Evolutionary conservation across 2,329 filamentous ascomycete species (phyloP).

Genomic region (Ploettnerulaceae sp.): DNA sequence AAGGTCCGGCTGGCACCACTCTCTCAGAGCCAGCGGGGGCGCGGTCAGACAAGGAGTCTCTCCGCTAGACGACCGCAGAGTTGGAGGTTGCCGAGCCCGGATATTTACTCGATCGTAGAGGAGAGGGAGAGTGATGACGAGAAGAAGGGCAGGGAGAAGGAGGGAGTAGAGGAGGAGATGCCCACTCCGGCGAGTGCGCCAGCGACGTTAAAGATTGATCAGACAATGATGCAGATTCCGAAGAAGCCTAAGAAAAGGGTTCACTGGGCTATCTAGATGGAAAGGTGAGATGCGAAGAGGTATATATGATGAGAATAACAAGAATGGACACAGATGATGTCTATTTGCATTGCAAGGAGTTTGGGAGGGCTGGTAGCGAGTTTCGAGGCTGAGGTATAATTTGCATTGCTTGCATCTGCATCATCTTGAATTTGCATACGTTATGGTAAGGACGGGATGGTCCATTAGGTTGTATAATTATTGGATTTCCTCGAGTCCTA

Average conservation of each 20-base stretch:
- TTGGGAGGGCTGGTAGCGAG: background rate
- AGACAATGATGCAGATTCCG: conserved; percentile 19
- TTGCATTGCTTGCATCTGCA: background rate
- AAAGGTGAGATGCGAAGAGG: background rate
- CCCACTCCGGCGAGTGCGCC: conserved; percentile 20
- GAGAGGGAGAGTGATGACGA: conserved; percentile 27
- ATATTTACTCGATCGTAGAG: conserved; percentile 31
- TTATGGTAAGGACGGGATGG: too few relatives aligned
- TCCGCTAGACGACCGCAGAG: conserved; percentile 26
- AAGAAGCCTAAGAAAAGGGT: conserved; percentile 31
- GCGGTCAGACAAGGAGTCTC: conserved; percentile 28
- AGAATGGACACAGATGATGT: too few relatives aligned
- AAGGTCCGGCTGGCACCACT: conserved; percentile 20
- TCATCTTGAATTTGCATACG: background rate
- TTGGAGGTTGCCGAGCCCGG: conserved; percentile 33
- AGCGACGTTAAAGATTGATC: conserved; percentile 14
- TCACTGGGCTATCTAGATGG: conserved; percentile 30
- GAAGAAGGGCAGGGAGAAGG: conserved; percentile 7
- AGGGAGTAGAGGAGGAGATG: background rate
- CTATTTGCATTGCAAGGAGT: conserved; percentile 12
- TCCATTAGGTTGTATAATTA: too few relatives aligned
- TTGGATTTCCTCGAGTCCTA: too few relatives aligned
- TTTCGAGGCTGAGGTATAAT: background rate
- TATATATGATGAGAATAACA: background rate
- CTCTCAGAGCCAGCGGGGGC: conserved; percentile 16